phyloP scores from a whole-genome alignment of 129 eudicot genomes.

The Artemisia tridentata region DNA sequence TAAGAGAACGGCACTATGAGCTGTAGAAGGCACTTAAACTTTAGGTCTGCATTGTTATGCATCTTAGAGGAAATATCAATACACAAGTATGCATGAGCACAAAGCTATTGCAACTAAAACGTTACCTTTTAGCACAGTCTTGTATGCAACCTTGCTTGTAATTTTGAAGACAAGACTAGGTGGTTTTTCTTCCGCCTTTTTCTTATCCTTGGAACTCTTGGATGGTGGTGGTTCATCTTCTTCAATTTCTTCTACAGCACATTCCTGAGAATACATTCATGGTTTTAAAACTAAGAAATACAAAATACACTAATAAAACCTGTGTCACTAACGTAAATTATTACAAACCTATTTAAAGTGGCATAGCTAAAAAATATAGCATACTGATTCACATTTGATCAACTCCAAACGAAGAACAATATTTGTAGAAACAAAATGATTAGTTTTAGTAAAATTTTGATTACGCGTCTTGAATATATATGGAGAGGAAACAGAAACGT shows the following conservation, averaged over 20 bases:
- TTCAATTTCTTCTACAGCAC: conserved; percentile 77
- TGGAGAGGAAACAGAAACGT: not conserved
- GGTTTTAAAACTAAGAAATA: not conserved
- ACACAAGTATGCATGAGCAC: not conserved
- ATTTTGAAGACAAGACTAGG: conserved; percentile 78
- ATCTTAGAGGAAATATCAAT: conserved; percentile 23
- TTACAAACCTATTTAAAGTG: not conserved
- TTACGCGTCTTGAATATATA: not conserved
- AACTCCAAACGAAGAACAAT: not conserved
- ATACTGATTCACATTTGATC: not conserved
- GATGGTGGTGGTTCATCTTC: conserved; percentile 88
- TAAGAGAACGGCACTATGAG: conserved; percentile 89
- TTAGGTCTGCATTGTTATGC: conserved; percentile 24
- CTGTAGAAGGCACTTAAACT: conserved; percentile 49
- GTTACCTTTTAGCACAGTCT: conserved; percentile 91
- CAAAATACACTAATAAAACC: not conserved
- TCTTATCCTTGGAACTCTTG: conserved; percentile 95
- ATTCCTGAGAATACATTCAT: conserved; percentile 60
- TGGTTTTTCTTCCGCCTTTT: conserved; percentile 66
- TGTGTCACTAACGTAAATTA: not conserved
- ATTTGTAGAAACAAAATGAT: not conserved
- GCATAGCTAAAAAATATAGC: not conserved
- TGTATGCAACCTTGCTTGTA: conserved; percentile 90
- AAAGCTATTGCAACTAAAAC: not conserved
- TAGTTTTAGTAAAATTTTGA: not conserved